Conservation (phyloP, 805 yeast species). For the Yamadazyma nakazawae region DNA sequence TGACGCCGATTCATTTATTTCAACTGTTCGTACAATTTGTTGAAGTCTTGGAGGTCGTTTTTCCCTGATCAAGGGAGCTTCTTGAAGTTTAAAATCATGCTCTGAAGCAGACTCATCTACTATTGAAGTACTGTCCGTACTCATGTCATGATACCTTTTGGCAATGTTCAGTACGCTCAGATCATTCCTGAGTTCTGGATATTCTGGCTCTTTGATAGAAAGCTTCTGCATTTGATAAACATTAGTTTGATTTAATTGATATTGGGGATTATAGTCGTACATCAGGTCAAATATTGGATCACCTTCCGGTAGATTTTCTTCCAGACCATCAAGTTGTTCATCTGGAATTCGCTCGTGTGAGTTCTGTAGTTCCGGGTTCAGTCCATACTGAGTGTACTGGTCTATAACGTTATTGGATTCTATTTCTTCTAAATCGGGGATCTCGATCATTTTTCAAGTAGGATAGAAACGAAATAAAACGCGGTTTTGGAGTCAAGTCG, state of each 20-base stretch:
- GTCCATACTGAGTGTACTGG: conserved; percentile 1
- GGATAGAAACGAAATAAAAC: not conserved
- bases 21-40: not conserved
- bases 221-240: not conserved
- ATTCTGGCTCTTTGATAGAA: not conserved
- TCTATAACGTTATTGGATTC: conserved; percentile 9
- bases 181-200: not conserved
- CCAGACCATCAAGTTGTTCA: not conserved
- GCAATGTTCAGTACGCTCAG: conserved; percentile 2
- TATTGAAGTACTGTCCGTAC: conserved; percentile 9
- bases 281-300: not conserved
- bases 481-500: not conserved
- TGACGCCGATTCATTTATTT: not conserved
- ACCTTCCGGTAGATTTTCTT: not conserved
- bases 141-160: not conserved
- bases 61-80: conserved; percentile 15
- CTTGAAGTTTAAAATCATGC: conserved; percentile 14
- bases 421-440: conserved; percentile 39
- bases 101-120: conserved; percentile 3
- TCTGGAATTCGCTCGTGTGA: not conserved
- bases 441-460: conserved; percentile 35
- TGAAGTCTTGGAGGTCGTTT: conserved; percentile 5
- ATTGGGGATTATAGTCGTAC: not conserved
- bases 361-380: not conserved
- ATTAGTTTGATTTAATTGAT: not conserved